Evolutionary conservation across 192 early-diverging fungal species (phyloP).

Genomic region (Linnemannia elongata): DNA sequence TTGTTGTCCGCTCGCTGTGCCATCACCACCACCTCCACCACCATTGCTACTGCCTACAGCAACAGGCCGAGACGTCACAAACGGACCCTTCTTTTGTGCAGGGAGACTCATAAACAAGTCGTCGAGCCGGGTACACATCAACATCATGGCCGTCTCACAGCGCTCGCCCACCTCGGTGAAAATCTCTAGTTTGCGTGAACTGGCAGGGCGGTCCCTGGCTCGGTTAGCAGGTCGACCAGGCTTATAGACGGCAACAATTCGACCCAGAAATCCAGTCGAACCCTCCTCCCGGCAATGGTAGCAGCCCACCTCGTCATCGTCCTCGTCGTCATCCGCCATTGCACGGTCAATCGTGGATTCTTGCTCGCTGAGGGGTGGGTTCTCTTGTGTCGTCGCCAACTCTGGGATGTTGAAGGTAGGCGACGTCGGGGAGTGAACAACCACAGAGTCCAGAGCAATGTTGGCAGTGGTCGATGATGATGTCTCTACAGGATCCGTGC

Average conservation of each 20-base stretch:
- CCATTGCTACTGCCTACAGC: neutral
- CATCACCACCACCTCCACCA: neutral
- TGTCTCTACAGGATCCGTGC: neutral
- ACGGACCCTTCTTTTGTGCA: slow-evolving; percentile 27
- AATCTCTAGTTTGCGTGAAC: slow-evolving; percentile 31
- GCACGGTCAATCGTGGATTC: neutral
- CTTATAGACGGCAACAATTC: slow-evolving; percentile 42
- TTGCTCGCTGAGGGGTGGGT: slow-evolving; percentile 5
- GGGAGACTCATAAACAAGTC: slow-evolving; percentile 50
- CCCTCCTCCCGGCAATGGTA: slow-evolving; percentile 45
- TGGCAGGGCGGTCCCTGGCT: slow-evolving; percentile 31
- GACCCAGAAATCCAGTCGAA: slow-evolving; percentile 12
- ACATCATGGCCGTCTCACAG: slow-evolving; percentile 51
- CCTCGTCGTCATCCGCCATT: neutral
- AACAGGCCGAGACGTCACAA: slow-evolving; percentile 7
- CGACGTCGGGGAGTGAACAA: neutral
- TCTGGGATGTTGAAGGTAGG: neutral
- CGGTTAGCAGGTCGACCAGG: slow-evolving; percentile 39
- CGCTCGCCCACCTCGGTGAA: slow-evolving; percentile 37
- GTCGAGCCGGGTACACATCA: slow-evolving; percentile 45
- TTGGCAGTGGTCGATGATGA: neutral
- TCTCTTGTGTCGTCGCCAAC: neutral
- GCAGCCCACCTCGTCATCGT: slow-evolving; percentile 29
- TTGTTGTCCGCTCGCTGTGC: neutral
- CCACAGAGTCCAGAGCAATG: slow-evolving; percentile 9